Evolutionary conservation across 257 asterid genomes (phyloP), one percentile per base, ranked within the genome.

Genomic region (Capsicum pubescens): DNA sequence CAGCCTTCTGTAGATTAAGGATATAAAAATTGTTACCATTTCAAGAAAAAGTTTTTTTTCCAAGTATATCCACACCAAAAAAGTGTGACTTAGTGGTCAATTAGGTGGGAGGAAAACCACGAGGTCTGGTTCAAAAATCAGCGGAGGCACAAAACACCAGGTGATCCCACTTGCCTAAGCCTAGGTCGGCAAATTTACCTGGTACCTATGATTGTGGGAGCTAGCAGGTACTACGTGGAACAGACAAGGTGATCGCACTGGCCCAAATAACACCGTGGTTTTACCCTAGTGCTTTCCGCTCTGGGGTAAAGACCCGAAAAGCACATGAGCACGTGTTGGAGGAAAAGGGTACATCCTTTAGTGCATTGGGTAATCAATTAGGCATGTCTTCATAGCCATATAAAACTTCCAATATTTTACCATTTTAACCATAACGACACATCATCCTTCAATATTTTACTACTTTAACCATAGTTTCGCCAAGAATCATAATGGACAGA

Each of bases 391-490:
- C 21, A 54, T 74, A 77, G 82, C n/a, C 50, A 52, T 21, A 52
- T 76, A 74, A 50, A 13, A 50, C 14, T 74, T 74, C 13, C 46
- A 52, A 21, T 21, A 19, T 74, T 50, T 74, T 21, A 52, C 61
- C 46, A 16, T 21, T 21, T 52, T 36, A 14, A 66, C 44, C n/a
- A 36, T 67, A 36, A 36, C 14, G 9, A 12, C 80, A 74, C 21
- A 74, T 12, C 46, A 76, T 52, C 46, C 81, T 76, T 76, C 63
- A 52, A 26, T 26, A 77, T 14, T 77, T 54, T 77, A 77, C 50
- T 32, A 54, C n/a, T 26, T 8, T 14, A 21, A 50, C 61, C 13
- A 54, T 13, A 77, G 82, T 2, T 54, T 54, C 0, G 3, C 13
- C 21, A 32, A 77, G 50, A 26, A 15, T 50, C 8, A 14, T 32